Base-by-base conservation (phyloP, 148 eudicot species). In the Spergularia bocconei region DNA sequence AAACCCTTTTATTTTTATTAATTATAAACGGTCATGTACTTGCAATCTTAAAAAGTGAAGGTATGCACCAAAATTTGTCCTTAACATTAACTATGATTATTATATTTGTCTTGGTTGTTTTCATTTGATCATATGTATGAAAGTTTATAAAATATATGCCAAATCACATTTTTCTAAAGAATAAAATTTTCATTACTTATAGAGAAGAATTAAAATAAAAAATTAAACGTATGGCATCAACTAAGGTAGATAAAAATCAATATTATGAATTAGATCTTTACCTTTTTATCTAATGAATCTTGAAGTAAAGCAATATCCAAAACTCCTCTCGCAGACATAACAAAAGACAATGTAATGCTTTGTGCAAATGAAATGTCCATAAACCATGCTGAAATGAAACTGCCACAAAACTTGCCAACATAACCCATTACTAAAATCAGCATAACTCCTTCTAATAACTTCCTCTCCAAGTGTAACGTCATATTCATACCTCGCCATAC, bases 381-480 rank as follows among this genome's bases (percentile, higher is more conserved):
- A 21, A 71, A 13, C 55, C 12, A 13, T 10, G 80, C 25, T 0
- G 71, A 52, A 11, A 78, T 15, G 25, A 70, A 0, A 1, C 54
- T 44, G 13, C 80, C 80, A 7, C 63, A 14, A 20, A 78, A 71
- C 20, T 78, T 78, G 60, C 80, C 80, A 11, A 44, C 12, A 9
- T 21, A 38, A 53, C 80, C 70, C 63, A 53, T 11, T 2, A 53
- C 2, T 10, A 78, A 19, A 4, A 70, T 2, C 0, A 44, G 11
- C 13, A 21, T 44, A 2, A 78, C 0, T 7, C 3, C 3, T 0
- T 19, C 1, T 5, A 64, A 52, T 2, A 7, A 5, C 20, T 41
- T 58, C 14, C 7, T 20, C 3, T 29, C 6, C 2, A 9, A 5
- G 8, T 19, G 13, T 41, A 53, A 53, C 10, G 54, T 39, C 17